A percentile compares a stretch with the other conserved stretches of the same genome.
phyloP scores from a whole-genome alignment of 441 rosid species.

The Sinapis alba region DNA sequence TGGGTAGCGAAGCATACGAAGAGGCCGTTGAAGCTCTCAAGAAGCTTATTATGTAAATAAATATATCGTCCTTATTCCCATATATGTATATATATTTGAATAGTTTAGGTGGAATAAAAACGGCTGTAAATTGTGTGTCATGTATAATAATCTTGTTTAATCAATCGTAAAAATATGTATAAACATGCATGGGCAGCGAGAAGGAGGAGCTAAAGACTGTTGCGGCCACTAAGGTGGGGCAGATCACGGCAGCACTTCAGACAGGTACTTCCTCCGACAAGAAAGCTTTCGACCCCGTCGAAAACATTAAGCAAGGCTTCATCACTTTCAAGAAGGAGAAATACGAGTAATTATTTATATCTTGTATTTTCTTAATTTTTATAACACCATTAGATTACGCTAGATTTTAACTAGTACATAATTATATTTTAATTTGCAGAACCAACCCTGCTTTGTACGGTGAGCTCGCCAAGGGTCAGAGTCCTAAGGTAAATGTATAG shows the following conservation, averaged over 20 bases:
- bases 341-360: slow-evolving; percentile 58
- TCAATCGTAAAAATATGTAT: not conserved
- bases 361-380: not conserved
- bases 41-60: slow-evolving; percentile 70
- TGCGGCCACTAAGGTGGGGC: slow-evolving; percentile 81
- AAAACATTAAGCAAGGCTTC: slow-evolving; percentile 77
- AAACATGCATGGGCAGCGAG: slow-evolving; percentile 54
- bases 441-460: slow-evolving; percentile 65
- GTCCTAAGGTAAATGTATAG: slow-evolving; percentile 67
- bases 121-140: not conserved
- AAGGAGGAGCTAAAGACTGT: slow-evolving; percentile 71
- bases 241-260: slow-evolving; percentile 68
- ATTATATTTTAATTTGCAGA: slow-evolving; percentile 40
- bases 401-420: slow-evolving; percentile 1
- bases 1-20: slow-evolving; percentile 73
- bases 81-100: not conserved
- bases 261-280: slow-evolving; percentile 42
- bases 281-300: slow-evolving; percentile 53
- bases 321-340: slow-evolving; percentile 85
- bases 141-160: not conserved
- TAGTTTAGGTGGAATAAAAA: not conserved
- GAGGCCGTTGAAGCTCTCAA: slow-evolving; percentile 88
- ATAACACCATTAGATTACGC: not conserved
- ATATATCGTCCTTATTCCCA: not conserved
- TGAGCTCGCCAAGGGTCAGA: slow-evolving; percentile 92